phyloP scores from a whole-genome alignment of 2,329 filamentous ascomycete genomes.

The Parastagonospora nodorum region DNA sequence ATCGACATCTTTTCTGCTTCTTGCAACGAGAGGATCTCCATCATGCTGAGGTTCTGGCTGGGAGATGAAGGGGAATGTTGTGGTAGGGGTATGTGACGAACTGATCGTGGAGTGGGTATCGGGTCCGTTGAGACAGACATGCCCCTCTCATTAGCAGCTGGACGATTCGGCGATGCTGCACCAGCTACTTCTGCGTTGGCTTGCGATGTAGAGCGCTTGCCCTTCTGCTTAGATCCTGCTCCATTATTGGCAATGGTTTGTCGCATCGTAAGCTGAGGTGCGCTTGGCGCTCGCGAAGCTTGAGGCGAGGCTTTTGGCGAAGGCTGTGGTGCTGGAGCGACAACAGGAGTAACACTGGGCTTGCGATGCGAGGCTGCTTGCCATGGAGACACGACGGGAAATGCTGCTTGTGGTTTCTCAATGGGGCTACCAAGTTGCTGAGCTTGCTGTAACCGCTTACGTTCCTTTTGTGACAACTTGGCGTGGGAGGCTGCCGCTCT shows the following conservation, averaged over 20 bases:
- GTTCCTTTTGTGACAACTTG: conserved; percentile 89
- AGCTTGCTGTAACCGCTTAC: conserved; percentile 64
- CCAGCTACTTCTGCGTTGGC: conserved; percentile 12
- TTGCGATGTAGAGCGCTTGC: conserved; percentile 21
- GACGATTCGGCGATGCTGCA: conserved; percentile 32
- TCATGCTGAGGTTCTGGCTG: conserved; percentile 73
- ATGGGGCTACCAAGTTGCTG: conserved; percentile 40
- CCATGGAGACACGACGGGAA: conserved; percentile 42
- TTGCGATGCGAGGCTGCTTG: conserved; percentile 39
- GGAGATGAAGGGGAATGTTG: conserved; percentile 66
- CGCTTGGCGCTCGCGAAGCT: conserved; percentile 34
- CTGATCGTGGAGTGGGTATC: conserved; percentile 50
- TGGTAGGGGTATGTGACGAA: conserved; percentile 58
- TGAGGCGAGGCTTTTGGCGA: conserved; percentile 21
- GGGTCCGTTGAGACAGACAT: conserved; percentile 43
- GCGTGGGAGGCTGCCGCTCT: conserved; percentile 47
- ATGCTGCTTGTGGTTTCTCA: conserved; percentile 35
- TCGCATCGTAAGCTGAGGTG: conserved; percentile 63
- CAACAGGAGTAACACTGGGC: conserved; percentile 25
- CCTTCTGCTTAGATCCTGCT: conserved; percentile 30
- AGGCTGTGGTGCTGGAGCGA: conserved; percentile 10
- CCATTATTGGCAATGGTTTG: conserved; percentile 58
- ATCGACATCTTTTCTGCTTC: conserved; percentile 81
- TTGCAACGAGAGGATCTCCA: conserved; percentile 88
- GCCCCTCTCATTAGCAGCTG: conserved; percentile 34